These are phyloP conservation scores for Aureobasidium sp. DNA, from an alignment of 2,329 filamentous ascomycete species.

Conservation along the genomic window DNA sequence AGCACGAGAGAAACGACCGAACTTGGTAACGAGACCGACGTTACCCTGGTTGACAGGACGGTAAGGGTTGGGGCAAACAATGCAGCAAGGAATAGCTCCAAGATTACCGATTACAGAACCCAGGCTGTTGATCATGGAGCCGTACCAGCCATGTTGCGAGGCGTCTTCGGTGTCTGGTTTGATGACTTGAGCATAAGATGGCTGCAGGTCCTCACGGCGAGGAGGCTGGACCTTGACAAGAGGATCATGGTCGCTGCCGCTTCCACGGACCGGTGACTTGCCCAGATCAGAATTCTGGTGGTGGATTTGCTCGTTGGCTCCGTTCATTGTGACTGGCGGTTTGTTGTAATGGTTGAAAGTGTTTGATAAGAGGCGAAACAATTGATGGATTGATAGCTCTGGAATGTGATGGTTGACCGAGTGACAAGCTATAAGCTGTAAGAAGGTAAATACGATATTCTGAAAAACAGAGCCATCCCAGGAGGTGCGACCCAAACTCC, in stretches of 20 bases:
- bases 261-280: constrained; percentile 25
- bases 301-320: constrained; percentile 21
- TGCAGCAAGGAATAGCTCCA: constrained; percentile 85
- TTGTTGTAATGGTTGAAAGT: constrained; percentile 9
- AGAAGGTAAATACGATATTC: not conserved
- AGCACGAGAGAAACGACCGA: constrained; percentile 88
- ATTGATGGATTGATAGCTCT: not conserved
- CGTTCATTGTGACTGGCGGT: constrained; percentile 2
- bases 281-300: constrained; percentile 21
- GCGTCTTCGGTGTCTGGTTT: constrained; percentile 58
- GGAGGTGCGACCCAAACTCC: not conserved
- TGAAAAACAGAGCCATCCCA: not conserved
- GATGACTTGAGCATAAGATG: constrained; percentile 65
- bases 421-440: not conserved
- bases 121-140: constrained; percentile 71
- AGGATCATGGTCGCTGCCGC: constrained; percentile 22
- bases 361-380: not conserved
- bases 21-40: constrained; percentile 91
- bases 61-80: constrained; percentile 91
- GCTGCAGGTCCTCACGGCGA: constrained; percentile 74
- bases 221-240: constrained; percentile 65
- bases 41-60: constrained; percentile 88
- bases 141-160: constrained; percentile 79
- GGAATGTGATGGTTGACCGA: constrained; percentile 4
- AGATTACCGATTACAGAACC: constrained; percentile 68